Evolutionary conservation across 306 rosid species (phyloP).

Genomic region (Comarum palustre): DNA sequence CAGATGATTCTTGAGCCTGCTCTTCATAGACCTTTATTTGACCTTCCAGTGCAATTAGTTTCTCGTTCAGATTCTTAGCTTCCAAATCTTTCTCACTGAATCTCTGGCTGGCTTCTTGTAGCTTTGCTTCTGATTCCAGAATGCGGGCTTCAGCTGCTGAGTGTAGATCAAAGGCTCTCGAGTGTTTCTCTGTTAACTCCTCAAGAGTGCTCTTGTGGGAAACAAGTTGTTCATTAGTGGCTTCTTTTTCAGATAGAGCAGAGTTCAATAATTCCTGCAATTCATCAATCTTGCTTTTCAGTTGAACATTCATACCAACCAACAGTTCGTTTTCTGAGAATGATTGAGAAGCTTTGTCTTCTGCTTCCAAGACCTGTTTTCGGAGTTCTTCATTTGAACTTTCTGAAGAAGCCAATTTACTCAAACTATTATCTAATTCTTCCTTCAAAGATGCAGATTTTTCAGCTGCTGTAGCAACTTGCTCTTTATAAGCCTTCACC

Average conservation of each 20-base stretch:
- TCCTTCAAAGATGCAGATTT: constrained; percentile 45
- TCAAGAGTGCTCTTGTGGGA: constrained; percentile 58
- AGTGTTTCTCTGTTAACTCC: constrained; percentile 61
- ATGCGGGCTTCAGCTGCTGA: constrained; percentile 43
- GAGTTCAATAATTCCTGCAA: constrained; percentile 61
- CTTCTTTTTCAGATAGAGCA: constrained; percentile 63
- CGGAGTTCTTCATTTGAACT: constrained; percentile 63
- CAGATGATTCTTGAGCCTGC: constrained; percentile 46
- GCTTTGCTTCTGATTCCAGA: constrained; percentile 50
- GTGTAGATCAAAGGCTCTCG: constrained; percentile 63
- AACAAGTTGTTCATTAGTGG: constrained; percentile 48
- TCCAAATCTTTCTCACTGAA: constrained; percentile 63
- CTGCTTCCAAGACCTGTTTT: constrained; percentile 48
- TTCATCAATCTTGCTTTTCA: constrained; percentile 73
- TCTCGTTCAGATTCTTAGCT: constrained; percentile 67
- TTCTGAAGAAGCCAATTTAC: constrained; percentile 52
- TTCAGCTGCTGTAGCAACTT: constrained; percentile 39
- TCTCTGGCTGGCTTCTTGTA: constrained; percentile 57
- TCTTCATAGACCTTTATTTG: constrained; percentile 50
- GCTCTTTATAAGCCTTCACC: constrained; percentile 45
- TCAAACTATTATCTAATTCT: constrained; percentile 51
- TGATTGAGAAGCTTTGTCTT: constrained; percentile 58
- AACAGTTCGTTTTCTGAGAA: constrained; percentile 69
- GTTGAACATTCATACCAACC: constrained; percentile 68
- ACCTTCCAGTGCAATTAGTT: constrained; percentile 44